Percentiles rank a stretch among this genome's conserved stretches.
phyloP scores from a whole-genome alignment of 2,329 filamentous ascomycete genomes.

The Corniculantispora saksenae region DNA sequence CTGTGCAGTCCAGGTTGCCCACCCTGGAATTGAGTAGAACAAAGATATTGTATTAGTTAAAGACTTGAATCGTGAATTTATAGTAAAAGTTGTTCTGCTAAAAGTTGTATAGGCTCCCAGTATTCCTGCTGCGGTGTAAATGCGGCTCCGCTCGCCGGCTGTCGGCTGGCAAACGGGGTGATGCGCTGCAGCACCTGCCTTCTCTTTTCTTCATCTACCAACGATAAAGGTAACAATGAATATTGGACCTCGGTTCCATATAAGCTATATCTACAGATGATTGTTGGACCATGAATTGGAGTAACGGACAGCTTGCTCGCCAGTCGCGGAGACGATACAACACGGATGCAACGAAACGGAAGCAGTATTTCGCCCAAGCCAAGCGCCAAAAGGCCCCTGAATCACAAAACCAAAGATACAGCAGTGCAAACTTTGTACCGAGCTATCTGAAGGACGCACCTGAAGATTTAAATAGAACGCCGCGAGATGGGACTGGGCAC shows the following conservation, averaged over 20 bases:
- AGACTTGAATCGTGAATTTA: too few species aligned
- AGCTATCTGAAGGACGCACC: conserved; percentile 26
- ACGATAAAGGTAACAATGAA: not conserved
- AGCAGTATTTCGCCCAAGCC: conserved; percentile 40
- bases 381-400: not conserved
- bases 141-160: not conserved
- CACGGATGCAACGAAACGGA: conserved; percentile 37
- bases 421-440: conserved; percentile 28
- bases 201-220: conserved; percentile 11
- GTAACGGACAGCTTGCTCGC: conserved; percentile 39
- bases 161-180: conserved; percentile 14
- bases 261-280: not conserved
- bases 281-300: conserved; percentile 43
- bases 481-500: not conserved
- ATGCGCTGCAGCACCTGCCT: not conserved
- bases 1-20: not conserved
- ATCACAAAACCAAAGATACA: not conserved
- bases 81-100: too few species aligned
- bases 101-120: too few species aligned
- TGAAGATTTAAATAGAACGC: not conserved
- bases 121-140: not conserved
- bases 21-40: too few species aligned
- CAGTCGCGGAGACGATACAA: conserved; percentile 37
- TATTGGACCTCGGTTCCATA: not conserved
- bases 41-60: too few species aligned